Evolutionary conservation across 2,329 filamentous ascomycete genomes (phyloP), one percentile per base, ranked within the genome.

Genomic region (Pseudocercospora pini-densiflorae): DNA sequence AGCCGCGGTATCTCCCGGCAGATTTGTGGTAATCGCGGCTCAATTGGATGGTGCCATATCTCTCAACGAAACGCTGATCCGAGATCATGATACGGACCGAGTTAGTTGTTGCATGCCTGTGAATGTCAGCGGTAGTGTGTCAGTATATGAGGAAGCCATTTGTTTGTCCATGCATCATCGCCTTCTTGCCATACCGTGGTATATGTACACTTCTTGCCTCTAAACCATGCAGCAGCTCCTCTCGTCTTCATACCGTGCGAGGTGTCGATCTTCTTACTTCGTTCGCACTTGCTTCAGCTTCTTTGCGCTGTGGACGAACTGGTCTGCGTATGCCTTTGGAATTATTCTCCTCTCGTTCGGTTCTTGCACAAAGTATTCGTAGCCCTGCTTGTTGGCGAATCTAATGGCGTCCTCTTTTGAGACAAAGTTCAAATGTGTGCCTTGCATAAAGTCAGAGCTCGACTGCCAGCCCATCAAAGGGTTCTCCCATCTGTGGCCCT

Each of bases 391-490:
- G 84, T 98, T 92, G 24, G 96, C 95, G 77, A 99, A 99, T 66
- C 86, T 84, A 76, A 99, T 94, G 71, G 95, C 95, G 74, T 97
- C 94, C 79, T 98, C 93, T 85, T 97, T 98, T 75, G 85, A 87
- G 81, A 92, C 92, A 87, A 99, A 99, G 80, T 90, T 90, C 75
- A 99, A 81, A 78, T 93, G 88, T 58, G 93, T 97, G 76, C 93
- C 94, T 81, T 99, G 94, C 93, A 99, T 95, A 78, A 88, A 89
- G 81, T 99, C 95, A 63, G 87, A 94, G 19, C 93, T 96, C 24
- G 94, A 98, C 79, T 97, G 94, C 96, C 96, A 99, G 68, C 95
- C 95, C 88, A 99, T 99, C 79, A 99, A 82, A 55, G 91, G 92
- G 82, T 99, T 99, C 85, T 99, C 95, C 96, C 95, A 99, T 74